Conservation (phyloP, 768 basidiomycete species). For the Lentinula sp. region DNA sequence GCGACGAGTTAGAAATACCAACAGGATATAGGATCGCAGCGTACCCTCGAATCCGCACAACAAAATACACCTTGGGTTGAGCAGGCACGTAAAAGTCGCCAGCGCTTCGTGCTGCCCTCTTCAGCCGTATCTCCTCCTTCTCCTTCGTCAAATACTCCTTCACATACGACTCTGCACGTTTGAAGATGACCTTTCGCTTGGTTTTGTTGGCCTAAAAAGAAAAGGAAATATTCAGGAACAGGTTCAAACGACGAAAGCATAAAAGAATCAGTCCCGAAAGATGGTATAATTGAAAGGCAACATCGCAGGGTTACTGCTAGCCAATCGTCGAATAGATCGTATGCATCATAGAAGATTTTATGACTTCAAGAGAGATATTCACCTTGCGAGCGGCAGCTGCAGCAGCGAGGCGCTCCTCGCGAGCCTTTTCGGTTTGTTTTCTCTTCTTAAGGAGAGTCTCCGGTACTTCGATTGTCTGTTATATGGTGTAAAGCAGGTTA, state of each 20-base stretch:
- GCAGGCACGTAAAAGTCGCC: conserved; percentile 98
- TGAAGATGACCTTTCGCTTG: conserved; percentile 97
- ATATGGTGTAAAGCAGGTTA: background rate
- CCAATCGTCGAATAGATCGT: conserved; percentile 68
- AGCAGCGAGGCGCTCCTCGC: conserved; percentile 86
- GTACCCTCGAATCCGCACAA: conserved; percentile 94
- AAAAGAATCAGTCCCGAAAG: conserved; percentile 77
- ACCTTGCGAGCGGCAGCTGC: conserved; percentile 88
- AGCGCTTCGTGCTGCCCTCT: conserved; percentile 83
- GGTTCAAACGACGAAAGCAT: background rate
- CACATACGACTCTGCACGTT: conserved; percentile 96
- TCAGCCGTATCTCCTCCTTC: conserved; percentile 94
- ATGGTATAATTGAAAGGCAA: conserved; percentile 82
- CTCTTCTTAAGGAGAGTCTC: conserved; percentile 99
- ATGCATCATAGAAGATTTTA: conserved; percentile 66
- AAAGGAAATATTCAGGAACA: conserved; percentile 2
- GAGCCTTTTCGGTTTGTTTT: conserved; percentile 94
- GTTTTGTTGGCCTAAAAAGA: conserved; percentile 68
- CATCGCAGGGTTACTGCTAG: conserved; percentile 74
- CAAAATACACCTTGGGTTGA: conserved; percentile 96
- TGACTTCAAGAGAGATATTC: conserved; percentile 10
- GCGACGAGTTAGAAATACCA: background rate
- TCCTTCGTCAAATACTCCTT: conserved; percentile 93
- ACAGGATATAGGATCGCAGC: conserved; percentile 22
- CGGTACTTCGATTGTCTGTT: conserved; percentile 89